Conservation (phyloP, 176 grass and related monocot species). For the barley (Hordeum vulgare) region DNA sequence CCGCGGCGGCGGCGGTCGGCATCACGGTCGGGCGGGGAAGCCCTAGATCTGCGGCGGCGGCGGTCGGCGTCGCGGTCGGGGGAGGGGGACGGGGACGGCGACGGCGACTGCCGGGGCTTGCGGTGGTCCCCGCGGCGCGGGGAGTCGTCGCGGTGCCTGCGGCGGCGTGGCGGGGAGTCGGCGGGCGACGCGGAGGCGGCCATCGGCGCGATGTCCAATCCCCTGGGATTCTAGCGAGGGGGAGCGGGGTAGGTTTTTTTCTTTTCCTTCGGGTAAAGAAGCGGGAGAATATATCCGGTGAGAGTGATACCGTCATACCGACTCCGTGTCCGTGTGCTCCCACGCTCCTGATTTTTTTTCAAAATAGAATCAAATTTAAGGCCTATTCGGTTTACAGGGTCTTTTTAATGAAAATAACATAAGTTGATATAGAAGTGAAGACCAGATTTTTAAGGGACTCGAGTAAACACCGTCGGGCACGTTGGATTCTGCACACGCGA, state of each 20-base stretch:
- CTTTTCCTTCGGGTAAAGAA: background rate
- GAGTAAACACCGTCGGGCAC: too few relatives aligned
- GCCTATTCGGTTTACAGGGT: too few relatives aligned
- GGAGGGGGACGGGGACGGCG: background rate
- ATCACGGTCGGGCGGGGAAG: background rate
- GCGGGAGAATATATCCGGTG: background rate
- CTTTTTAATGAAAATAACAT: too few relatives aligned
- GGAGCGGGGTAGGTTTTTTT: background rate
- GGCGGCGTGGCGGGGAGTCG: background rate
- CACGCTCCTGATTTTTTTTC: too few relatives aligned
- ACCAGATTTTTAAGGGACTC: too few relatives aligned
- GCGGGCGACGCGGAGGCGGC: conserved; percentile 14
- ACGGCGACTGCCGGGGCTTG: background rate
- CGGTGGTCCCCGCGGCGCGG: background rate
- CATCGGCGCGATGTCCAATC: background rate
- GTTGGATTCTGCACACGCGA: too few relatives aligned
- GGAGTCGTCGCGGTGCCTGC: conserved; percentile 6
- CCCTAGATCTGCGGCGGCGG: conserved; percentile 14
- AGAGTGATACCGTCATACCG: too few relatives aligned
- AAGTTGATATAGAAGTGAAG: too few relatives aligned
- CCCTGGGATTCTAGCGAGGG: background rate
- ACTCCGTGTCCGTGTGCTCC: too few relatives aligned
- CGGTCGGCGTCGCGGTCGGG: background rate
- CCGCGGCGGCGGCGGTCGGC: background rate
- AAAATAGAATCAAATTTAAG: too few relatives aligned